phyloP scores from a whole-genome alignment of 1,139 yeast genomes.

The Casaregolazyma lundiana region DNA sequence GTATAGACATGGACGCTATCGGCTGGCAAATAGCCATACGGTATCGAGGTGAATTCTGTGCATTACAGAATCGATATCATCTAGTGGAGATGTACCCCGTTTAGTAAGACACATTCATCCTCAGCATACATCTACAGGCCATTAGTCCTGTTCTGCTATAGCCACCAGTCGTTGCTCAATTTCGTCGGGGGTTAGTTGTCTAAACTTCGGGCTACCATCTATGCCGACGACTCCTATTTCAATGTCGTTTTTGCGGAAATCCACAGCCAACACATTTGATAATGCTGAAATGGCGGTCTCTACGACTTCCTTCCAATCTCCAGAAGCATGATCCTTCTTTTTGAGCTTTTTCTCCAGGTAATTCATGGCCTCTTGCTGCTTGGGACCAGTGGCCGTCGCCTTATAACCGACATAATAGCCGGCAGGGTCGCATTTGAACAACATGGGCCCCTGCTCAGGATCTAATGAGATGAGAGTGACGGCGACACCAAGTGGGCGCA shows the following conservation, averaged over 20 bases:
- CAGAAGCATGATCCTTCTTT: constrained; percentile 65
- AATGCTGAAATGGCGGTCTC: constrained; percentile 85
- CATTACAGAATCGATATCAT: too few species aligned
- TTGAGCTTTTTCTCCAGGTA: constrained; percentile 88
- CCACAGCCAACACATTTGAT: constrained; percentile 84
- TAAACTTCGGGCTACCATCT: constrained; percentile 43
- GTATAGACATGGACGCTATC: too few species aligned
- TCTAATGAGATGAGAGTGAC: constrained; percentile 84
- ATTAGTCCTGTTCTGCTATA: constrained; percentile 90
- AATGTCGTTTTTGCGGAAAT: constrained; percentile 86
- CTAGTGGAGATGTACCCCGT: too few species aligned
- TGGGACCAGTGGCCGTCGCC: constrained; percentile 95
- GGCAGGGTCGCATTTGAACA: constrained; percentile 94
- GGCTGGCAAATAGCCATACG: too few species aligned
- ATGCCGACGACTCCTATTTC: constrained; percentile 87
- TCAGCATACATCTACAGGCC: not conserved
- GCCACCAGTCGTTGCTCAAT: constrained; percentile 91
- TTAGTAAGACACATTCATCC: too few species aligned
- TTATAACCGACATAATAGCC: constrained; percentile 90
- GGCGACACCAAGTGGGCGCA: constrained; percentile 96
- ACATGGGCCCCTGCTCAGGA: constrained; percentile 84
- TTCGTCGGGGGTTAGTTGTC: constrained; percentile 71
- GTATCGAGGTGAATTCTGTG: too few species aligned
- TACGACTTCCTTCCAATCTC: constrained; percentile 84
- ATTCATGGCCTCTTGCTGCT: constrained; percentile 93